A percentile compares a stretch with the other conserved stretches of the same genome.
phyloP scores from a whole-genome alignment of 768 basidiomycete species.

The Suillus plorans region DNA sequence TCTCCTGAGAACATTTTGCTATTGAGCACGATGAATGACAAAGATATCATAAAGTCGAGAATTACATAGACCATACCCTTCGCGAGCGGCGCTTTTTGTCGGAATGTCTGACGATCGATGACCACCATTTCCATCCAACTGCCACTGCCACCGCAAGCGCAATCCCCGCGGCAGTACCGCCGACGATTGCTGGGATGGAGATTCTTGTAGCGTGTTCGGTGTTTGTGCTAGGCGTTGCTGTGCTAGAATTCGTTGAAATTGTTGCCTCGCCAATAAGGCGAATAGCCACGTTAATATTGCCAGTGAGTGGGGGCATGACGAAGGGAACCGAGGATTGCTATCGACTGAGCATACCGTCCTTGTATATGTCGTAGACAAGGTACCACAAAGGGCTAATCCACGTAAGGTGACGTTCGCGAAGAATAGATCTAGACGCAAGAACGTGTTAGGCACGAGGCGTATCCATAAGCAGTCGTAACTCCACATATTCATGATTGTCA shows the following conservation, averaged over 20 bases:
- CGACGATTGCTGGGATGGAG: slow-evolving; percentile 51
- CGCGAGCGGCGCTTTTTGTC: background rate
- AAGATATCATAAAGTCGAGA: background rate
- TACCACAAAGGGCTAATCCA: background rate
- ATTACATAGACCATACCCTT: background rate
- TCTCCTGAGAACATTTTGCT: slow-evolving; percentile 4
- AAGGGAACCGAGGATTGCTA: background rate
- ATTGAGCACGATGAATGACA: background rate
- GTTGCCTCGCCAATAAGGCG: background rate
- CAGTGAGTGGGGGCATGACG: background rate
- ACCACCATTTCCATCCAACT: slow-evolving; percentile 49
- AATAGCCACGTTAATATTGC: background rate
- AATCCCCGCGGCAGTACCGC: slow-evolving; percentile 48
- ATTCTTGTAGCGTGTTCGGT: slow-evolving; percentile 17
- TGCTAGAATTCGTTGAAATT: background rate
- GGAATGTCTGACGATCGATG: slow-evolving; percentile 11
- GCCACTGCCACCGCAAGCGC: slow-evolving; percentile 43
- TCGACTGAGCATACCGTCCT: background rate
- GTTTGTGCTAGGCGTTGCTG: background rate
- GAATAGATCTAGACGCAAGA: background rate
- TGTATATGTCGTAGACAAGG: background rate
- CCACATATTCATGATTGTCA: background rate
- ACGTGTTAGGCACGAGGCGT: slow-evolving; percentile 1
- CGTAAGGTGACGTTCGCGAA: background rate
- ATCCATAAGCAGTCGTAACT: background rate